Evolutionary conservation across 352 stramenopile species (phyloP), one percentile per base, ranked within the genome.

Genomic region (Phytopythium boreale): DNA sequence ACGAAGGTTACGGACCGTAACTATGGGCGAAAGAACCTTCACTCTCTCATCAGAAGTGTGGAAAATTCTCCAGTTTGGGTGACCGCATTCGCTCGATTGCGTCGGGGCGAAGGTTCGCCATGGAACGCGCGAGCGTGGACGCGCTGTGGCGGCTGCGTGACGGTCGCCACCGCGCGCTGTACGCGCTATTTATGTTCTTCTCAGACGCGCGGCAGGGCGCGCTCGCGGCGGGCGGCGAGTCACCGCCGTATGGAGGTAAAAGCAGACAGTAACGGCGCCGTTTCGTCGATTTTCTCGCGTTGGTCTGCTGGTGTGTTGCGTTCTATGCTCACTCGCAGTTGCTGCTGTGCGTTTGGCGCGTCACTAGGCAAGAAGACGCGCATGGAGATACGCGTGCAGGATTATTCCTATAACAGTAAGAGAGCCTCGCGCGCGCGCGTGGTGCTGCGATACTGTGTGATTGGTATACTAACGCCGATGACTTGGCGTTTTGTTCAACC

Each of bases 321-420:
- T 31, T 37, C 3, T 24, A 19, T 59, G 31, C 34, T 47, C 22
- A 44, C 56, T 51, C 14, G 37, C 34, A 11, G n/a, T 31, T 31
- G 55, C n/a, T 24, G 56, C 24, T 57, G 50, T 60, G n/a, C 59
- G 1, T 10, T 22, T 50, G 43, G 7, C 22, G 19, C 20, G 24
- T 66, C 29, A 34, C 51, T 36, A 78, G 68, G 29, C 11, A 61
- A 61, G 43, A 73, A 80, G 56, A 65, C 63, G 19, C 62, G 69
- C 57, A 75, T 87, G 64, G 77, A 89, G 69, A 90, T 92, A 58
- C 71, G 64, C 31, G 78, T 85, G 55, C 77, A 89, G 53, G 79
- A 88, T 59, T 92, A 78, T 37, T 92, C 80, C 24, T 92, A 88
- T 68, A 72, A 68, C 62, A 74, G 82, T 91, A 68, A 31, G 69